Percentiles rank a stretch among this genome's conserved stretches.
Evolutionary conservation across 2,329 filamentous ascomycete genomes (phyloP).

Genomic region (Ascochyta lentis): DNA sequence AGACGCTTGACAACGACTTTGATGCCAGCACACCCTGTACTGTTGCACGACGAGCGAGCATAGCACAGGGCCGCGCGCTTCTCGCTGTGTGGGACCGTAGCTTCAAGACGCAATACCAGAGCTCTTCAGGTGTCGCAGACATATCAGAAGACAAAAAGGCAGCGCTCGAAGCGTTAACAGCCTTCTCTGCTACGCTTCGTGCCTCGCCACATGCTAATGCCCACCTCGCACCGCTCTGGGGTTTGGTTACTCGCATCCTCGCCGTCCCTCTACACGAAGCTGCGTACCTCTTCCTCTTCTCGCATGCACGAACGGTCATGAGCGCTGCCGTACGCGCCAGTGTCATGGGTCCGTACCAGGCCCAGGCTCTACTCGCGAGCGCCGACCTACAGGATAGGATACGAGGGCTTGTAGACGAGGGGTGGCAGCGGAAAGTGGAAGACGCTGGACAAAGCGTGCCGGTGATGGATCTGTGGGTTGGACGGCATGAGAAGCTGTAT

Average conservation of each 20-base stretch:
- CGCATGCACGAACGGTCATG: slow-evolving; percentile 77
- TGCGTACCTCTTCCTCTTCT: slow-evolving; percentile 77
- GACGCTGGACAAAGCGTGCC: slow-evolving; percentile 78
- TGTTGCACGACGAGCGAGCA: slow-evolving; percentile 77
- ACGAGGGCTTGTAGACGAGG: slow-evolving; percentile 62
- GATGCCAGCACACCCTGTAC: slow-evolving; percentile 80
- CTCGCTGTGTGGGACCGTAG: slow-evolving; percentile 79
- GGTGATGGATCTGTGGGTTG: slow-evolving; percentile 82
- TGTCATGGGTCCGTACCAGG: slow-evolving; percentile 81
- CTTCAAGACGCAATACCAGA: slow-evolving; percentile 54
- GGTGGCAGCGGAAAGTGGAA: slow-evolving; percentile 66
- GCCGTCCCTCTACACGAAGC: slow-evolving; percentile 67
- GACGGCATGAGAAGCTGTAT: slow-evolving; percentile 81
- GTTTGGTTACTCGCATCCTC: slow-evolving; percentile 68
- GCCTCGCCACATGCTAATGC: slow-evolving; percentile 50
- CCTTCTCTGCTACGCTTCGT: slow-evolving; percentile 41
- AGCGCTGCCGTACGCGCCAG: slow-evolving; percentile 79
- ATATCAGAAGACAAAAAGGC: neutral
- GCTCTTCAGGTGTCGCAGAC: neutral
- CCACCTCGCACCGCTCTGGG: slow-evolving; percentile 75
- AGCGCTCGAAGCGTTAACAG: slow-evolving; percentile 33
- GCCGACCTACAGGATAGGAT: slow-evolving; percentile 65
- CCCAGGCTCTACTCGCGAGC: slow-evolving; percentile 74
- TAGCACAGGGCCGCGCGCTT: slow-evolving; percentile 77
- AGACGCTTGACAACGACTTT: slow-evolving; percentile 72